Conservation (phyloP, 2,329 filamentous ascomycete species). For the Ophiostoma piceae region DNA sequence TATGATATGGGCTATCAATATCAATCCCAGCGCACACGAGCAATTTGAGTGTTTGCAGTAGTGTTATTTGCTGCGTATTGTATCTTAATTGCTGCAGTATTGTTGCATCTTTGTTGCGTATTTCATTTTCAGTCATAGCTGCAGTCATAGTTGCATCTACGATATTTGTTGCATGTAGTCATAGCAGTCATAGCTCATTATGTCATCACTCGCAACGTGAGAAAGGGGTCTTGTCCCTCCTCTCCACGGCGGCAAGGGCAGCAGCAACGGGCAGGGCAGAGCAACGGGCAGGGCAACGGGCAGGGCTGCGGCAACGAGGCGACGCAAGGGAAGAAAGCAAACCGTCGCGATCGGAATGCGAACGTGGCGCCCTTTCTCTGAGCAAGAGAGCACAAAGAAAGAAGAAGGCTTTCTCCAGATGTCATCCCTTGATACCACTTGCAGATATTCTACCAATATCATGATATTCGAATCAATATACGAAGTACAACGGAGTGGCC, state of each 20-base stretch:
- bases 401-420: not conserved
- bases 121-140: too few relatives aligned
- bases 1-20: not conserved
- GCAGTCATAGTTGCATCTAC: too few relatives aligned
- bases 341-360: constrained; percentile 2
- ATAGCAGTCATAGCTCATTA: too few relatives aligned
- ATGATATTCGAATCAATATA: too few relatives aligned
- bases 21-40: constrained; percentile 2
- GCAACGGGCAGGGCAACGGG: not conserved
- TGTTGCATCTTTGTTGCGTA: too few relatives aligned
- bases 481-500: too few relatives aligned
- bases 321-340: not conserved
- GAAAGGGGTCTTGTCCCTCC: too few relatives aligned
- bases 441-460: not conserved
- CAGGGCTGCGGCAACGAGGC: not conserved
- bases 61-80: not conserved
- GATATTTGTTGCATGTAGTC: too few relatives aligned
- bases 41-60: not conserved
- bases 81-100: too few relatives aligned
- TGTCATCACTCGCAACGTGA: too few relatives aligned
- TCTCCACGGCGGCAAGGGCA: too few relatives aligned
- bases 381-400: too few relatives aligned
- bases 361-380: not conserved
- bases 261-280: not conserved
- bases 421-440: not conserved